Percentiles rank a stretch among this genome's conserved stretches.
These are phyloP conservation scores for Jaltomata sinuosa DNA, from an alignment of 257 asterid species.

Conservation along the genomic window DNA sequence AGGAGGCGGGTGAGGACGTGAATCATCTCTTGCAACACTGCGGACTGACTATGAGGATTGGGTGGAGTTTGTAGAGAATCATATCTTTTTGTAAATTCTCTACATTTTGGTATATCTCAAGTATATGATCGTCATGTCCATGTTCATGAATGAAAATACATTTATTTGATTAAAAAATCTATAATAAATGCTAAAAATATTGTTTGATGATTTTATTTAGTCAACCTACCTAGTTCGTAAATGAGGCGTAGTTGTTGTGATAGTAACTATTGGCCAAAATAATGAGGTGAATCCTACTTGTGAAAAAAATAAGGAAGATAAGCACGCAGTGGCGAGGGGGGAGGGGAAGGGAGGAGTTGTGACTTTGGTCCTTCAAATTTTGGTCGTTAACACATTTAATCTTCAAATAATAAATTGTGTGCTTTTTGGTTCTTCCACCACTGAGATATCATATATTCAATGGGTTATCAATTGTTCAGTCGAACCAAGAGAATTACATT, in stretches of 20 bases:
- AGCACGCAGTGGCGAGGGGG: background rate
- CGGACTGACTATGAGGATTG: no score
- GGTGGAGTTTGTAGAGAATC: no score
- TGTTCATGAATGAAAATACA: no score
- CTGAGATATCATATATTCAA: background rate
- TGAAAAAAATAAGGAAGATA: background rate
- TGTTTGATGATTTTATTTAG: background rate
- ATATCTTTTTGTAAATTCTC: no score
- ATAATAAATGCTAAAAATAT: no score
- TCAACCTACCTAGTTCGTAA: background rate
- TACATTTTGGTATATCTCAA: no score
- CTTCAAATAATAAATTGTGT: background rate
- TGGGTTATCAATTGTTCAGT: background rate
- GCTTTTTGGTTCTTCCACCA: background rate
- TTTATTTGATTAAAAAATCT: no score
- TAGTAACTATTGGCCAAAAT: background rate
- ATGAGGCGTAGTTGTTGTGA: background rate
- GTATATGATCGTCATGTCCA: no score
- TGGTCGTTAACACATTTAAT: background rate
- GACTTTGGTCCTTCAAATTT: background rate
- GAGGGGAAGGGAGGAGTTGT: background rate
- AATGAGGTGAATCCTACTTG: background rate
- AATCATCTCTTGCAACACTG: no score
- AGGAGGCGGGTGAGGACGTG: no score
- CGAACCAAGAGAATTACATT: background rate